These are phyloP conservation scores for Conringia planisiliqua DNA, from an alignment of 345 rosid species.

Conservation along the genomic window DNA sequence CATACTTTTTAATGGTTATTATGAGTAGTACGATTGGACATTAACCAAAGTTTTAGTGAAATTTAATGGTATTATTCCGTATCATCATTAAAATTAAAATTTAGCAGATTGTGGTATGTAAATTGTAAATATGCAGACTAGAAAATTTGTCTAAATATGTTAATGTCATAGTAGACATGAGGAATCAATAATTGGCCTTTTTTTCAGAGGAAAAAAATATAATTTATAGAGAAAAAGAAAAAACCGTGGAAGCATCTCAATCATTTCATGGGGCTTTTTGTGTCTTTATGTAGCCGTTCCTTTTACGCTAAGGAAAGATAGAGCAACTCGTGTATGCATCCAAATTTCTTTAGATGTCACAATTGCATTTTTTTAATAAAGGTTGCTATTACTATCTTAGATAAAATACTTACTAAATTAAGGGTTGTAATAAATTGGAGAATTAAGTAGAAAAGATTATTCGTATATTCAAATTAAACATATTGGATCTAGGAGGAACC, in stretches of 20 bases:
- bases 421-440: neutral
- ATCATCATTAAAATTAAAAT: neutral
- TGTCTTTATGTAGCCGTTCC: constrained; percentile 32
- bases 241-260: constrained; percentile 28
- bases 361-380: neutral
- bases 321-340: constrained; percentile 33
- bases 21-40: neutral
- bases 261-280: constrained; percentile 34
- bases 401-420: neutral
- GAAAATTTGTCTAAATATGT: neutral
- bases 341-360: constrained; percentile 22
- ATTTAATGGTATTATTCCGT: neutral
- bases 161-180: neutral
- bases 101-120: neutral
- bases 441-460: neutral
- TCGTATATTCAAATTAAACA: neutral
- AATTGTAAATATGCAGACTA: neutral
- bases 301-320: constrained; percentile 36
- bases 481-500: neutral
- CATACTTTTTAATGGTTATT: neutral
- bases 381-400: neutral
- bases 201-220: neutral
- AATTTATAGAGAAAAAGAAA: constrained; percentile 1
- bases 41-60: neutral
- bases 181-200: constrained; percentile 17